phyloP scores from a whole-genome alignment of 1,139 yeast species.

The Protomyces gravidus region DNA sequence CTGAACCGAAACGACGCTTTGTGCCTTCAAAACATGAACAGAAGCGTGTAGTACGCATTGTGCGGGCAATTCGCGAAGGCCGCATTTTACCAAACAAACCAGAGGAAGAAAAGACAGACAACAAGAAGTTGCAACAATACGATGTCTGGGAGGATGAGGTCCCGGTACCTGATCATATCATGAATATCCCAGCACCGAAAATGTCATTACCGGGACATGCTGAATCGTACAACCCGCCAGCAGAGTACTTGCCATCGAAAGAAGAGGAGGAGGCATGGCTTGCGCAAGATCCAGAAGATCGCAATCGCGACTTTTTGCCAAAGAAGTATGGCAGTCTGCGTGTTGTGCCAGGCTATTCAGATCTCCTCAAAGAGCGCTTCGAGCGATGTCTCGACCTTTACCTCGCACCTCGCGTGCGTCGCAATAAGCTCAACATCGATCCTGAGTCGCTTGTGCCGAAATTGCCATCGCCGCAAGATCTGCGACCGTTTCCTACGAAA shows the following conservation, averaged over 20 bases:
- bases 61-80: conserved; percentile 93
- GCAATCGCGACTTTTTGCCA: conserved; percentile 58
- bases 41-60: conserved; percentile 82
- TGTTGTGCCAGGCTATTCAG: conserved; percentile 89
- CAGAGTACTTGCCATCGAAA: conserved; percentile 74
- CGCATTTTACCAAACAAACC: conserved; percentile 73
- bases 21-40: conserved; percentile 94
- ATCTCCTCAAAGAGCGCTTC: conserved; percentile 79
- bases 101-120: conserved; percentile 47
- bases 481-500: conserved; percentile 96
- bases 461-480: conserved; percentile 91
- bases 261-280: conserved; percentile 76
- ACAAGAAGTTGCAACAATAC: conserved; percentile 42
- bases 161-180: conserved; percentile 60
- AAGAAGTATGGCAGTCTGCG: conserved; percentile 76
- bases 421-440: conserved; percentile 79
- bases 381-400: conserved; percentile 92
- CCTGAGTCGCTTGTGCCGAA: conserved; percentile 96
- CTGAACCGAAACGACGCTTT: conserved; percentile 95
- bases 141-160: conserved; percentile 77
- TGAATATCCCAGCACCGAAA: conserved; percentile 93
- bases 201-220: conserved; percentile 94
- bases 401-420: conserved; percentile 93
- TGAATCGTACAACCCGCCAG: conserved; percentile 96
- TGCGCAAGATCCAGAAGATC: conserved; percentile 65